A percentile compares a stretch with the other conserved stretches of the same genome.
These are phyloP conservation scores for Rhodotorula glutinis DNA, from an alignment of 1,284 basidiomycete species.

Conservation along the genomic window DNA sequence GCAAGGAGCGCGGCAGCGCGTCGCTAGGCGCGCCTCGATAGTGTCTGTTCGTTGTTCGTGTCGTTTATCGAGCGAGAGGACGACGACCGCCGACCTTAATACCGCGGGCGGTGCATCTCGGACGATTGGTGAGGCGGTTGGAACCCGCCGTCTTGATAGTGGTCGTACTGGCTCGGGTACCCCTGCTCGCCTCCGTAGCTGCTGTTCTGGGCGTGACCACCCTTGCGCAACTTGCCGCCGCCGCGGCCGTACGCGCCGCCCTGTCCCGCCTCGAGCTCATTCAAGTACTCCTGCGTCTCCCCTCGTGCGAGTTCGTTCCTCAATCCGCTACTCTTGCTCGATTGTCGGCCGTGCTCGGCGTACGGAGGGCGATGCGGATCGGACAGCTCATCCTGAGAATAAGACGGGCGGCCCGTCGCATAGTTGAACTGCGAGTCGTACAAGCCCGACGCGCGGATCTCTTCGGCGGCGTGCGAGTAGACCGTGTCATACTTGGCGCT, in stretches of 20 bases:
- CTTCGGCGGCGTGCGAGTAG: constrained; percentile 55
- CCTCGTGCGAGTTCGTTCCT: constrained; percentile 21
- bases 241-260: background rate
- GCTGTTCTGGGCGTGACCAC: background rate
- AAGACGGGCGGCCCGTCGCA: background rate
- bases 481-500: constrained; percentile 69
- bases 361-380: background rate
- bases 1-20: too few relatives aligned
- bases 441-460: constrained; percentile 50
- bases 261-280: background rate
- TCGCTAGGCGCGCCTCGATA: too few relatives aligned
- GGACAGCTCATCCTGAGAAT: constrained; percentile 6
- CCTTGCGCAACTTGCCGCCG: constrained; percentile 7
- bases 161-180: constrained; percentile 2
- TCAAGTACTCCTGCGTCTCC: constrained; percentile 3
- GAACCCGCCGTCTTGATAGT: constrained; percentile 1
- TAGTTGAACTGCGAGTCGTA: constrained; percentile 16
- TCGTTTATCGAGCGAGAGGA: background rate
- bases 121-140: background rate
- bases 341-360: background rate
- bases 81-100: too few relatives aligned
- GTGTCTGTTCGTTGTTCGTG: background rate
- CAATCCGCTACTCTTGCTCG: constrained; percentile 4
- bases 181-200: background rate
- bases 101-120: background rate